These are phyloP conservation scores for Paramecium octaurelia DNA, from an alignment of 73 alveolate species.

Conservation along the genomic window DNA sequence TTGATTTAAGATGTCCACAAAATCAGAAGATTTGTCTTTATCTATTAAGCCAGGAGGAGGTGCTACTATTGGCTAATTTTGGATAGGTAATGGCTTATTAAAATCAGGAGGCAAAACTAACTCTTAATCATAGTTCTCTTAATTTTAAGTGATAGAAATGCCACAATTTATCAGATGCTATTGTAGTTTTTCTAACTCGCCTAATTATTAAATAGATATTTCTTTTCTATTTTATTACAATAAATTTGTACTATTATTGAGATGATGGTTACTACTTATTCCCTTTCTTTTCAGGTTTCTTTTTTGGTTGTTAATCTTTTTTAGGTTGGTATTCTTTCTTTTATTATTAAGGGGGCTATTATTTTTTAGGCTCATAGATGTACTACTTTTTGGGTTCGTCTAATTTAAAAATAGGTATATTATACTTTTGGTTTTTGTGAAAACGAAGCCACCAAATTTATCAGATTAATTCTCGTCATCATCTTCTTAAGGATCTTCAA, in stretches of 20 bases:
- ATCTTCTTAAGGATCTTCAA: not conserved
- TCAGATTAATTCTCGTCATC: not conserved
- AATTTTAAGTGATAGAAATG: not conserved
- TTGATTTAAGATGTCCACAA: not conserved
- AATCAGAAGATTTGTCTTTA: not conserved
- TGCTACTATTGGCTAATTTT: not conserved
- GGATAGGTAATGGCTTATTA: not conserved
- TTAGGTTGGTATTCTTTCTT: not conserved
- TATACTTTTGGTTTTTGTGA: not conserved
- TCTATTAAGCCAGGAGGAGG: slow-evolving; percentile 21
- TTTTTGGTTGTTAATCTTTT: not conserved
- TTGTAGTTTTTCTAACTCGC: not conserved
- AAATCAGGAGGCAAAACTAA: not conserved
- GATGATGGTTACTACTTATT: not conserved
- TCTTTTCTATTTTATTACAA: not conserved
- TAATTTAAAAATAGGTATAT: not conserved
- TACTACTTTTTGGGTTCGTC: not conserved
- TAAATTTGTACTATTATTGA: not conserved
- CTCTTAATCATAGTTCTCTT: not conserved
- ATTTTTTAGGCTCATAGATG: not conserved
- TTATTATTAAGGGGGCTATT: not conserved
- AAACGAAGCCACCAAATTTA: not conserved
- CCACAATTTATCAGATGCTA: not conserved
- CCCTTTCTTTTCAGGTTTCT: not conserved
- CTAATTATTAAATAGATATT: not conserved